Percentiles rank a stretch among this genome's conserved stretches.
These are phyloP conservation scores for Phytophthora multivora DNA, from an alignment of 352 stramenopile genomes.

Conservation along the genomic window DNA sequence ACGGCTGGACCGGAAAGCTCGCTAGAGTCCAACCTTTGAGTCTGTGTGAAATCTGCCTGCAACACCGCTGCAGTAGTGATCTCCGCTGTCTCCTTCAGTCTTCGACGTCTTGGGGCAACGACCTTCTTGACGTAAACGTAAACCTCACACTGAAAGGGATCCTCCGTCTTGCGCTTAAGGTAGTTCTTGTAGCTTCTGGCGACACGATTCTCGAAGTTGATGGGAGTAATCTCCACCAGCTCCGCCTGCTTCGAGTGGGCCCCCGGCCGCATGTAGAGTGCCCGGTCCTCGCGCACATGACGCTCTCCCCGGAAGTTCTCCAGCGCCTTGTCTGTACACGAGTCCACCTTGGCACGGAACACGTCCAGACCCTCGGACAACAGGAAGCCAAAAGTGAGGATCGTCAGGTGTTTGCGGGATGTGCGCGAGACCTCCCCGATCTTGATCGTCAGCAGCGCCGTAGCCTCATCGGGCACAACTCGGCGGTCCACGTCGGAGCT, in stretches of 20 bases:
- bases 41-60: conserved; percentile 16
- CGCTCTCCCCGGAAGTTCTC: conserved; percentile 41
- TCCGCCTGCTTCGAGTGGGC: conserved; percentile 85
- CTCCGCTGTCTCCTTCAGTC: conserved; percentile 14
- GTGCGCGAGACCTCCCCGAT: conserved; percentile 73
- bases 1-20: conserved; percentile 6
- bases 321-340: conserved; percentile 58
- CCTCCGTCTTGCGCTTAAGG: conserved; percentile 67
- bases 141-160: conserved; percentile 73
- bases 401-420: conserved; percentile 70
- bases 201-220: conserved; percentile 76
- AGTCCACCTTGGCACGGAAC: conserved; percentile 72
- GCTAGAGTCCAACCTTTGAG: conserved; percentile 12
- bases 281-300: conserved; percentile 64
- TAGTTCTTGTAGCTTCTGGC: conserved; percentile 79
- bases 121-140: conserved; percentile 80
- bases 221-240: conserved; percentile 63
- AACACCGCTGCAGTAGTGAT: background rate
- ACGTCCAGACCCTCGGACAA: conserved; percentile 77
- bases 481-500: conserved; percentile 16
- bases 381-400: conserved; percentile 68
- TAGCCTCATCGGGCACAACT: conserved; percentile 64
- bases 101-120: conserved; percentile 20
- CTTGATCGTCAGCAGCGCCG: conserved; percentile 71
- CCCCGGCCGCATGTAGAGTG: conserved; percentile 79